Percentiles rank a stretch among this genome's conserved stretches.
Evolutionary conservation across 2,329 filamentous ascomycete species (phyloP).

Genomic region (Epichloe uncinata): DNA sequence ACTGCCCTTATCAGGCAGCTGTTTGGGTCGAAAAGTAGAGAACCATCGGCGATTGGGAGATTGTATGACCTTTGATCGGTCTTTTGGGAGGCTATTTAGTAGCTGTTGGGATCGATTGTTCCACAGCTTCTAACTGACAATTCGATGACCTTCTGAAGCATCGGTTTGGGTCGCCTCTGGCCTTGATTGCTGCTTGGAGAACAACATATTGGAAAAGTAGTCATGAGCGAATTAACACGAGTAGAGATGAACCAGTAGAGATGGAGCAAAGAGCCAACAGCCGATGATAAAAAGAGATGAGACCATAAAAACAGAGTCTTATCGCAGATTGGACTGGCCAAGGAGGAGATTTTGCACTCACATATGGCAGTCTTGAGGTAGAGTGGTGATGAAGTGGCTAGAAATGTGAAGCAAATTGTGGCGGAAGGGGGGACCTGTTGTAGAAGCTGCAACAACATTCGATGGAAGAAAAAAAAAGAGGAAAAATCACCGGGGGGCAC

Average conservation of each 20-base stretch:
- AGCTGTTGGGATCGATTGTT: constrained; percentile 10
- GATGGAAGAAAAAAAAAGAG: background rate
- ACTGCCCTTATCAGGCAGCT: background rate
- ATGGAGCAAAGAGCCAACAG: constrained; percentile 4
- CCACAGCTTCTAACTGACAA: constrained; percentile 17
- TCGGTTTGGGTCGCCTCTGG: constrained; percentile 5
- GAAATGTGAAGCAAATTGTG: background rate
- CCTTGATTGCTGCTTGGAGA: constrained; percentile 9
- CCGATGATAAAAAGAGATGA: constrained; percentile 1
- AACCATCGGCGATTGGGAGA: constrained; percentile 9
- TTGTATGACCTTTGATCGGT: constrained; percentile 2
- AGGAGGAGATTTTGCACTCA: background rate
- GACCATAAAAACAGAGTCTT: constrained; percentile 1
- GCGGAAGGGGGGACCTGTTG: background rate
- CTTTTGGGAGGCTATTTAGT: constrained; percentile 1
- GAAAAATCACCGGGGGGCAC: background rate
- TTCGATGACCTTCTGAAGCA: constrained; percentile 4
- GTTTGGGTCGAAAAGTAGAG: constrained; percentile 7
- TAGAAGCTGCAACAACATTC: background rate
- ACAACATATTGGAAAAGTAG: constrained; percentile 11
- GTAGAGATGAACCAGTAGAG: constrained; percentile 3
- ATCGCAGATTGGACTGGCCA: background rate
- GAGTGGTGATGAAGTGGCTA: background rate
- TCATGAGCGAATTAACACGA: constrained; percentile 5
- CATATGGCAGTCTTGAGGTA: background rate